A percentile compares a stretch with the other conserved stretches of the same genome.
These are phyloP conservation scores for Malassezia pachydermatis DNA, from an alignment of 1,284 basidiomycete genomes.

Conservation along the genomic window DNA sequence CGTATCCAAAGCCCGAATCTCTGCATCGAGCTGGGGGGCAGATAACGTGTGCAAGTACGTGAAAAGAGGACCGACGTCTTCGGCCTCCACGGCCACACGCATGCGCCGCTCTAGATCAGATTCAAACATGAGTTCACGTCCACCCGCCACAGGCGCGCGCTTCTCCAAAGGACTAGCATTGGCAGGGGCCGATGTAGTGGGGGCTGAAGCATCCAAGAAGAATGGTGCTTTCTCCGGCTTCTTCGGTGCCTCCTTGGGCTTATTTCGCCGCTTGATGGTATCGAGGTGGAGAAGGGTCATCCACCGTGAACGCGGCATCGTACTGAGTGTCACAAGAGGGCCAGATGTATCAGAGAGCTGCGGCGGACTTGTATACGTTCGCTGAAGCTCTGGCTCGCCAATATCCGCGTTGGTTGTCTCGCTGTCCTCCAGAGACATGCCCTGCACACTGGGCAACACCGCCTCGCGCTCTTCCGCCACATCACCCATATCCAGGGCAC, in stretches of 20 bases:
- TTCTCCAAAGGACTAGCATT: background rate
- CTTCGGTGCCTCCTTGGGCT: conserved; percentile 89
- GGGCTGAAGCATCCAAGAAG: conserved; percentile 56
- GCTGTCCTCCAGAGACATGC: conserved; percentile 61
- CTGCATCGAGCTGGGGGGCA: conserved; percentile 79
- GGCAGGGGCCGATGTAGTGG: background rate
- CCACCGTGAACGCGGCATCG: conserved; percentile 86
- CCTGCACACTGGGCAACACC: conserved; percentile 71
- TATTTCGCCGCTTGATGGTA: conserved; percentile 80
- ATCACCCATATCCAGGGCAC: conserved; percentile 65
- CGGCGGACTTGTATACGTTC: conserved; percentile 29
- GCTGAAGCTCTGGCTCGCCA: conserved; percentile 30
- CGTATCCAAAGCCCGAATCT: conserved; percentile 66
- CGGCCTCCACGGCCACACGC: conserved; percentile 20
- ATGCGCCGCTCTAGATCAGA: conserved; percentile 31
- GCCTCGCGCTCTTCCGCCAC: conserved; percentile 50
- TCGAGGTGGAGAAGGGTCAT: conserved; percentile 92
- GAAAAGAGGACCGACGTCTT: conserved; percentile 57
- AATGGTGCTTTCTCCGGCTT: conserved; percentile 90
- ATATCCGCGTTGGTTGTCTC: conserved; percentile 16
- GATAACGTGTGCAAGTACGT: conserved; percentile 73
- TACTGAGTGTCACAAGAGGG: conserved; percentile 65
- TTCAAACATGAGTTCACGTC: conserved; percentile 17
- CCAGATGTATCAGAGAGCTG: conserved; percentile 50
- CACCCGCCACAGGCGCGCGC: background rate